These are phyloP conservation scores for Dichotomopilus funicola DNA, from an alignment of 2,329 filamentous ascomycete genomes.

Conservation along the genomic window DNA sequence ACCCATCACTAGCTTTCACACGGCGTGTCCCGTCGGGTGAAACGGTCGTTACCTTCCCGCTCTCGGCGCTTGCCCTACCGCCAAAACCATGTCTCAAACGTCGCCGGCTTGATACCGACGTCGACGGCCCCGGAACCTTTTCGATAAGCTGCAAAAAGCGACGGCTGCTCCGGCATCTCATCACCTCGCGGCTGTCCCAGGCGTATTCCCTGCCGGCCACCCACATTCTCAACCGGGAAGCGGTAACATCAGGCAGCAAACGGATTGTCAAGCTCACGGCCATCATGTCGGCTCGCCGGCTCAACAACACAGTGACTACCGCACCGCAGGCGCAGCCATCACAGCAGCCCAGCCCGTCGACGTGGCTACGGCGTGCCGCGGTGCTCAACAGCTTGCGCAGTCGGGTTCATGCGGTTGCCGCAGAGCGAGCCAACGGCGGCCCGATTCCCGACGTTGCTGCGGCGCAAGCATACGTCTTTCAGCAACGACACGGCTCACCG, in stretches of 20 bases:
- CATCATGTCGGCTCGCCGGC: slow-evolving; percentile 31
- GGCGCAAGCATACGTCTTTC: slow-evolving; percentile 29
- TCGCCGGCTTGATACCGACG: slow-evolving; percentile 46
- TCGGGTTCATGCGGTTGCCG: slow-evolving; percentile 36
- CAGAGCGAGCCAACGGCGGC: slow-evolving; percentile 25
- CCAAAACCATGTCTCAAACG: slow-evolving; percentile 38
- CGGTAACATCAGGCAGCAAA: slow-evolving; percentile 37
- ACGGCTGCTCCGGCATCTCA: slow-evolving; percentile 53
- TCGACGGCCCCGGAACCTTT: slow-evolving; percentile 51
- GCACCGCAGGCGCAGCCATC: background rate
- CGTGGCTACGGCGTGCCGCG: slow-evolving; percentile 56
- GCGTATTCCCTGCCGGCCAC: slow-evolving; percentile 64
- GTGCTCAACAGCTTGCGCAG: slow-evolving; percentile 56
- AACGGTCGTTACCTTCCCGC: slow-evolving; percentile 12
- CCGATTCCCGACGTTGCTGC: slow-evolving; percentile 30
- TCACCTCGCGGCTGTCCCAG: slow-evolving; percentile 63
- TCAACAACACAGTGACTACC: slow-evolving; percentile 11
- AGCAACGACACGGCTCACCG: slow-evolving; percentile 24
- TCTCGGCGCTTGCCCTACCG: background rate
- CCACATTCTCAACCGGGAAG: slow-evolving; percentile 60
- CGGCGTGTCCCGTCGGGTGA: background rate
- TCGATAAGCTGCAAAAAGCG: slow-evolving; percentile 58
- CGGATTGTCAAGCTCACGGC: slow-evolving; percentile 44
- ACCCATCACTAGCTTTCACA: slow-evolving; percentile 3
- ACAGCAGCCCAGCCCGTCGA: slow-evolving; percentile 25